Evolutionary conservation across 345 rosid species (phyloP).

Genomic region (Murraya paniculata): DNA sequence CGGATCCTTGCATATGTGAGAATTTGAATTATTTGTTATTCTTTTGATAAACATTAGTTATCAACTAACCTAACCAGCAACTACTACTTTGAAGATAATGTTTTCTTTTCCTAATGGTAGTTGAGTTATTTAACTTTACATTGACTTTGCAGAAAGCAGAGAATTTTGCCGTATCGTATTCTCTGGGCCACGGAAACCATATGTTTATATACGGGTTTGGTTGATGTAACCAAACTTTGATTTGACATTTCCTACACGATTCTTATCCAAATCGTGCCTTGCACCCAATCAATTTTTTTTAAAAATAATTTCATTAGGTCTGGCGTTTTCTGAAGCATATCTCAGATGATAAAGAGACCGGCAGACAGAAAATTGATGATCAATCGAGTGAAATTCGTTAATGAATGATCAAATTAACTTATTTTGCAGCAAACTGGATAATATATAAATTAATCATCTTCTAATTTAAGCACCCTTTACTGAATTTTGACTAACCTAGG

Average conservation of each 20-base stretch:
- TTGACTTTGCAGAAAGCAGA: not conserved
- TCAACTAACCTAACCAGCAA: not conserved
- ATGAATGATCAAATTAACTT: not conserved
- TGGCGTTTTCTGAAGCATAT: not conserved
- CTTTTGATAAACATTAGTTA: not conserved
- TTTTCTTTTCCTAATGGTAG: not conserved
- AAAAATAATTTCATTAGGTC: not conserved
- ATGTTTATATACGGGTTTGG: not conserved
- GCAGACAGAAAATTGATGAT: not conserved
- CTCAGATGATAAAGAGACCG: not conserved
- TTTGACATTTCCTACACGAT: not conserved
- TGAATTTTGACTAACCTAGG: too few species aligned
- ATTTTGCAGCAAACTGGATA: too few species aligned
- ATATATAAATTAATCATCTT: too few species aligned
- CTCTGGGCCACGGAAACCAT: not conserved
- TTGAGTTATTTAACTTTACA: not conserved
- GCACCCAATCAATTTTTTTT: not conserved
- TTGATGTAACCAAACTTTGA: conserved; percentile 1
- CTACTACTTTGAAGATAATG: not conserved
- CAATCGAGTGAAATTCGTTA: not conserved
- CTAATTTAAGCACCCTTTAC: too few species aligned
- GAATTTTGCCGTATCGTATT: not conserved
- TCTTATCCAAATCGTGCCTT: not conserved
- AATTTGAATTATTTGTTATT: too few species aligned
- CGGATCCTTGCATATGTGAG: not conserved